A percentile compares a stretch with the other conserved stretches of the same genome.
These are phyloP conservation scores for Lactarius deliciosus DNA, from an alignment of 768 basidiomycete species.

Conservation along the genomic window DNA sequence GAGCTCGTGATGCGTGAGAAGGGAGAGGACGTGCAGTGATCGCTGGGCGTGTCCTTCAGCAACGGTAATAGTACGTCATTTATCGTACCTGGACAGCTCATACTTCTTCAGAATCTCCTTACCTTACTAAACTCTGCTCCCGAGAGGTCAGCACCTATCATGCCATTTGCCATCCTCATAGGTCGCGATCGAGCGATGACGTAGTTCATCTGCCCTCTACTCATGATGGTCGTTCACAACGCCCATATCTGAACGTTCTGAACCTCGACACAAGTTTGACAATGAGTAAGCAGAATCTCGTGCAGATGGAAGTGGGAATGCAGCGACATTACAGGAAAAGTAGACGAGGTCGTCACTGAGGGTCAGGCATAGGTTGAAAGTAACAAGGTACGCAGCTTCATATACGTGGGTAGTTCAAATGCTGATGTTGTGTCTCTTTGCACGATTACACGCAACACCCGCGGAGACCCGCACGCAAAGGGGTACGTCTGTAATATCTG, in stretches of 20 bases:
- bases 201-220: background rate
- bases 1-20: too few relatives aligned
- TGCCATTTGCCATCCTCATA: too few relatives aligned
- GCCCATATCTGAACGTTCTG: too few relatives aligned
- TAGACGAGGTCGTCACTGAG: conserved; percentile 38
- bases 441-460: conserved; percentile 44
- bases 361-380: conserved; percentile 47
- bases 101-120: too few relatives aligned
- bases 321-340: conserved; percentile 16
- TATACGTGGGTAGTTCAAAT: background rate
- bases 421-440: background rate
- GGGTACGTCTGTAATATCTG: conserved; percentile 38
- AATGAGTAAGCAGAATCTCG: conserved; percentile 12
- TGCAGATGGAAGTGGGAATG: conserved; percentile 23
- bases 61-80: too few relatives aligned
- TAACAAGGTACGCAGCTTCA: conserved; percentile 40
- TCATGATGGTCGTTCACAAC: too few relatives aligned
- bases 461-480: conserved; percentile 46
- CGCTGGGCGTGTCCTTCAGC: too few relatives aligned
- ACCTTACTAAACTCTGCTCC: too few relatives aligned
- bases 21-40: too few relatives aligned
- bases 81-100: too few relatives aligned
- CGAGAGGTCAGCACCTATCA: too few relatives aligned
- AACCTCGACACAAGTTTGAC: background rate
- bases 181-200: conserved; percentile 6